A percentile compares a stretch with the other conserved stretches of the same genome.
Evolutionary conservation across 192 early-diverging fungal genomes (phyloP).

Genomic region (Spizellomyces sp.): DNA sequence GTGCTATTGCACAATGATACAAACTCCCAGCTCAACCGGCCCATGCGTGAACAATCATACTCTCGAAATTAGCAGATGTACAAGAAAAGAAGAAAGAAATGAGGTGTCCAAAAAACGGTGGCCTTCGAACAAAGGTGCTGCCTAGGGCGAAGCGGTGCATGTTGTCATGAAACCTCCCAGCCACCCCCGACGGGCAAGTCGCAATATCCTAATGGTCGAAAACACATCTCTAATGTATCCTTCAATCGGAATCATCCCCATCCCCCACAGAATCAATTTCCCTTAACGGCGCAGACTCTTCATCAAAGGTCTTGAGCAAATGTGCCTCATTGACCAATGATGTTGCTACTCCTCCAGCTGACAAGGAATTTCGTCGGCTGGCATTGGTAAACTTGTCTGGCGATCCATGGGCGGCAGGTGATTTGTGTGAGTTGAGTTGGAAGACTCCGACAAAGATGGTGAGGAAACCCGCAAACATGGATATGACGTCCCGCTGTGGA

Average conservation of each 20-base stretch:
- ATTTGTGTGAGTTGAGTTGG: constrained; percentile 33
- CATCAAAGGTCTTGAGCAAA: constrained; percentile 35
- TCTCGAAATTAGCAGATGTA: too few relatives aligned
- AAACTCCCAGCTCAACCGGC: too few relatives aligned
- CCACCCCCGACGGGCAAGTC: too few relatives aligned
- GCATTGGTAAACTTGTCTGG: constrained; percentile 16
- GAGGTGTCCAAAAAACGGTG: too few relatives aligned
- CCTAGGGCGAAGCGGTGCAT: too few relatives aligned
- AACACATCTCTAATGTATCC: too few relatives aligned
- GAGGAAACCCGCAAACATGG: constrained; percentile 85
- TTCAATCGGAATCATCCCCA: constrained; percentile 26
- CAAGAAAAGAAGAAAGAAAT: too few relatives aligned
- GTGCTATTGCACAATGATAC: too few relatives aligned
- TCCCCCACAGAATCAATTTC: constrained; percentile 6
- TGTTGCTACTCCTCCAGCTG: constrained; percentile 21
- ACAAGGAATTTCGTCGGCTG: constrained; percentile 22
- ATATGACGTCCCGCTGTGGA: constrained; percentile 67
- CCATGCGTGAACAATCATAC: too few relatives aligned
- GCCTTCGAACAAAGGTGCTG: too few relatives aligned
- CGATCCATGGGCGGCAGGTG: background rate
- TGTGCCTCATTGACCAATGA: constrained; percentile 31
- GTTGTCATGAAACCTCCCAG: too few relatives aligned
- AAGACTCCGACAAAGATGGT: constrained; percentile 94
- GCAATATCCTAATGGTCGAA: too few relatives aligned
- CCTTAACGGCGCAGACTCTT: constrained; percentile 31